Evolutionary conservation across 768 basidiomycete genomes (phyloP).

Genomic region (Trametopsis cervina): DNA sequence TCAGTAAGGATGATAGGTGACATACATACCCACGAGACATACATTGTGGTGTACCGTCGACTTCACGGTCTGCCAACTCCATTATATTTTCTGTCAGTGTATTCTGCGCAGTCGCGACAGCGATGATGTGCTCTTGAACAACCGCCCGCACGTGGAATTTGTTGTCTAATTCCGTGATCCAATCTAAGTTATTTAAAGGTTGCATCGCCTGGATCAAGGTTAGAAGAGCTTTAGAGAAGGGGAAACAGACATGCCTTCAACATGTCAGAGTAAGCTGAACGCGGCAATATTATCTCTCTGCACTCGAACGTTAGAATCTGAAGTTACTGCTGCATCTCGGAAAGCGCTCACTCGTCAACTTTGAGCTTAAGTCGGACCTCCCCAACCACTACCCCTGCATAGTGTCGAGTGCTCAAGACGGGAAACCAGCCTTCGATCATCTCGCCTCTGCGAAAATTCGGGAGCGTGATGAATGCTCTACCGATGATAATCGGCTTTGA

Average conservation of each 20-base stretch:
- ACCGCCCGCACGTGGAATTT: conserved; percentile 56
- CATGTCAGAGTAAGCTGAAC: conserved; percentile 51
- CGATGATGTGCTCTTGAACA: conserved; percentile 52
- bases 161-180: conserved; percentile 65
- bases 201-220: conserved; percentile 36
- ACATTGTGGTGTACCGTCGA: conserved; percentile 65
- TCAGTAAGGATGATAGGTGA: neutral
- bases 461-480: conserved; percentile 53
- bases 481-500: conserved; percentile 54
- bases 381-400: conserved; percentile 57
- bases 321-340: conserved; percentile 9
- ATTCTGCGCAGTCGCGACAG: conserved; percentile 63
- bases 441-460: conserved; percentile 69
- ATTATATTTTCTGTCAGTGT: conserved; percentile 61
- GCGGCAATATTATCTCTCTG: conserved; percentile 78
- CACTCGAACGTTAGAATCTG: neutral
- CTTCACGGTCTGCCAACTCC: conserved; percentile 62
- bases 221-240: conserved; percentile 5
- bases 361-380: conserved; percentile 68
- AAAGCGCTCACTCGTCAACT: conserved; percentile 63
- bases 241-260: conserved; percentile 39
- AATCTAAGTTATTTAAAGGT: conserved; percentile 62
- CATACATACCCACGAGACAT: conserved; percentile 20
- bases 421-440: conserved; percentile 83
- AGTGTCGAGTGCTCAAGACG: conserved; percentile 42